Evolutionary conservation across 768 basidiomycete species (phyloP).

Genomic region (Lactarius sanguifluus): DNA sequence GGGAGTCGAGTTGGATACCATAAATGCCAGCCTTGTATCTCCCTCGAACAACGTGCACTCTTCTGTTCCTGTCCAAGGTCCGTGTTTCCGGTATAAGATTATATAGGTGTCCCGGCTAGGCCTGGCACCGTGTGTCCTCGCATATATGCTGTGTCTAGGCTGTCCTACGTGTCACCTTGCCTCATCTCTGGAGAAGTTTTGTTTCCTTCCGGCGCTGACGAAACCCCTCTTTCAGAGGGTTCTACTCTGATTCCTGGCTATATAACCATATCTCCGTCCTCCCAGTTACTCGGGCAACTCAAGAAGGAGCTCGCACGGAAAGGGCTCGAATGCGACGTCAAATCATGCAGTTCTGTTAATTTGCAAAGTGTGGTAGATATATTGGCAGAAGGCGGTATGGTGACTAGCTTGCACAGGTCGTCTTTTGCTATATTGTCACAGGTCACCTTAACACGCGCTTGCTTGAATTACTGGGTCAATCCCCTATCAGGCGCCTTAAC

Average conservation of each 20-base stretch:
- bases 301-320: not conserved
- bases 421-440: conserved; percentile 29
- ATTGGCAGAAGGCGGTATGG: conserved; percentile 5
- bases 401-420: not conserved
- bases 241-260: not conserved
- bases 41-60: not conserved
- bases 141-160: not conserved
- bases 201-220: conserved; percentile 3
- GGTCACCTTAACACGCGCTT: conserved; percentile 50
- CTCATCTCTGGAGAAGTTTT: not conserved
- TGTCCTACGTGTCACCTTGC: not conserved
- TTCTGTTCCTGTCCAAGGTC: conserved; percentile 6
- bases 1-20: conserved; percentile 4
- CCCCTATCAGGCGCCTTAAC: conserved; percentile 45
- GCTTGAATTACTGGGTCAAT: conserved; percentile 46
- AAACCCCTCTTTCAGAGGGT: conserved; percentile 3
- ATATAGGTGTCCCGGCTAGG: no score
- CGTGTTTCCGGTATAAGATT: not conserved
- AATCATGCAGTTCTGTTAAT: not conserved
- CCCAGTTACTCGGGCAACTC: not conserved
- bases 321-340: not conserved
- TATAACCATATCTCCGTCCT: not conserved
- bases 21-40: conserved; percentile 4
- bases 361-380: conserved; percentile 1
- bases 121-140: not conserved